phyloP scores from a whole-genome alignment of 345 rosid genomes.

The Syzygium grande region DNA sequence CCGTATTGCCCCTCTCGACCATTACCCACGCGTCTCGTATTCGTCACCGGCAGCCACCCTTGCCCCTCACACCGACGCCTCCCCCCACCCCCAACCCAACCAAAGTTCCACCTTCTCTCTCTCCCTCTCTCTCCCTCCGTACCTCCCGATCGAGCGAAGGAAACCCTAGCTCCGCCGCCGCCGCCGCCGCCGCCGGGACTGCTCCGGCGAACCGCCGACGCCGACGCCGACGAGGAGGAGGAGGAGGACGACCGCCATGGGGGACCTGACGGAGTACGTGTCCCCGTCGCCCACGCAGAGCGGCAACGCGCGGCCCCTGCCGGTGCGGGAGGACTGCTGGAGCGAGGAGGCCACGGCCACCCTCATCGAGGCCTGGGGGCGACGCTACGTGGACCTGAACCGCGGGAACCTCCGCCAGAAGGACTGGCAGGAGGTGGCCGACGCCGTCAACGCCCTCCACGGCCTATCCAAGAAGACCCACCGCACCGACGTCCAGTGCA shows the following conservation, averaged over 20 bases:
- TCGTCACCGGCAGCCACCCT: neutral
- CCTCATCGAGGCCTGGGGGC: slow-evolving; percentile 91
- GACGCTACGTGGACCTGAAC: slow-evolving; percentile 75
- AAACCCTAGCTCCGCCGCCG: neutral
- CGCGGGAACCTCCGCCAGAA: slow-evolving; percentile 97
- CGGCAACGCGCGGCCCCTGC: slow-evolving; percentile 37
- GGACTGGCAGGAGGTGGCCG: slow-evolving; percentile 98
- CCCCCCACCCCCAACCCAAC: neutral
- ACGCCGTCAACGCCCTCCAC: slow-evolving; percentile 85
- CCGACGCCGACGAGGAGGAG: neutral
- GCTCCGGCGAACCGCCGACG: neutral
- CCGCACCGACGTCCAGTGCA: slow-evolving; percentile 97
- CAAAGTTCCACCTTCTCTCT: neutral
- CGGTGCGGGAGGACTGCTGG: slow-evolving; percentile 98
- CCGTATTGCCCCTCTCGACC: neutral
- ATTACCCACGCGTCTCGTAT: neutral
- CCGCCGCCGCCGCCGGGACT: neutral
- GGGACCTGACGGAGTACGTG: slow-evolving; percentile 32
- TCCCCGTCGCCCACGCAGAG: slow-evolving; percentile 16
- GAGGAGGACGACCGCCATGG: too few relatives aligned
- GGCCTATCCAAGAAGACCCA: slow-evolving; percentile 77
- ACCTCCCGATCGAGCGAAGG: neutral
- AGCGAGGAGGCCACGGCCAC: slow-evolving; percentile 96
- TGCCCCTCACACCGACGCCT: neutral
- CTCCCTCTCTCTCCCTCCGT: too few relatives aligned